These are phyloP conservation scores for Fusarium sublunatum DNA, from an alignment of 2,329 filamentous ascomycete species.

Conservation along the genomic window DNA sequence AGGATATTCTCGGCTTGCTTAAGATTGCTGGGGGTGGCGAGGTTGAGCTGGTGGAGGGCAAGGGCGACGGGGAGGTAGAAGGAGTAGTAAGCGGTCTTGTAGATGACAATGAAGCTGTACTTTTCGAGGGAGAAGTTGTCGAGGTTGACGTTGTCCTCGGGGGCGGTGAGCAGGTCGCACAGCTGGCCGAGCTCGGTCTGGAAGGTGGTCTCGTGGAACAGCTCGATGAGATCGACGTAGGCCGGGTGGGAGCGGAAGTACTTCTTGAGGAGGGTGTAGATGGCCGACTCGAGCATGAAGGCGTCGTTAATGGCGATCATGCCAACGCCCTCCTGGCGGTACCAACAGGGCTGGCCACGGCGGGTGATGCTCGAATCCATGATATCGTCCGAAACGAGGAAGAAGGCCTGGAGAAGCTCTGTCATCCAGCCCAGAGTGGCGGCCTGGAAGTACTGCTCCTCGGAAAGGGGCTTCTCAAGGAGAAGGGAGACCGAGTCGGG, in stretches of 20 bases:
- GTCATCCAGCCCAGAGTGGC: constrained; percentile 96
- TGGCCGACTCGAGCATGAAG: constrained; percentile 91
- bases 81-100: constrained; percentile 99
- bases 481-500: constrained; percentile 89
- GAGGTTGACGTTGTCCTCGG: constrained; percentile 92
- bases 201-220: constrained; percentile 94
- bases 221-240: constrained; percentile 92
- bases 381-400: constrained; percentile 98
- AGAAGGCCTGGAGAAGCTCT: constrained; percentile 97
- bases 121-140: constrained; percentile 96
- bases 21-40: constrained; percentile 89
- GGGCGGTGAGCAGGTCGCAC: constrained; percentile 93
- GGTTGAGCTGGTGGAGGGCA: constrained; percentile 84
- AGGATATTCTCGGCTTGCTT: constrained; percentile 91
- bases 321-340: constrained; percentile 87
- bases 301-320: constrained; percentile 99
- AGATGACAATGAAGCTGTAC: constrained; percentile 98
- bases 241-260: constrained; percentile 87
- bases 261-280: constrained; percentile 93
- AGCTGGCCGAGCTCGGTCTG: constrained; percentile 97
- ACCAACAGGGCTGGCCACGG: constrained; percentile 96
- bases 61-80: constrained; percentile 98
- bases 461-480: constrained; percentile 74
- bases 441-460: constrained; percentile 88
- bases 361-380: constrained; percentile 98